A percentile compares a stretch with the other conserved stretches of the same genome.
These are phyloP conservation scores for Sutorius australiensis DNA, from an alignment of 768 basidiomycete genomes.

Conservation along the genomic window DNA sequence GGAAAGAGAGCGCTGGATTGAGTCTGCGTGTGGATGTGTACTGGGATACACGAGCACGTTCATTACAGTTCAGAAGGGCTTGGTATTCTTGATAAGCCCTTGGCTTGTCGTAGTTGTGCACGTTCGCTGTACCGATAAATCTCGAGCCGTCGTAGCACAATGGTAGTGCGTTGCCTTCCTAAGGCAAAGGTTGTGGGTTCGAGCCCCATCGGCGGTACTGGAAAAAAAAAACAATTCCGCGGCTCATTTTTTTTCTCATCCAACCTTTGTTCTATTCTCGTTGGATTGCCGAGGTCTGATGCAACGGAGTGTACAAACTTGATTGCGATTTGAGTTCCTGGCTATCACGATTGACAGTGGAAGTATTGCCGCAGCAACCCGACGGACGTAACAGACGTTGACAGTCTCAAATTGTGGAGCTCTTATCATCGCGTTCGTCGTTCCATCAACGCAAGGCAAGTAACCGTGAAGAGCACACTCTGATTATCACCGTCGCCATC, in stretches of 20 bases:
- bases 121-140: fast-evolving
- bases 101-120: background rate
- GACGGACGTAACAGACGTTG: slow-evolving; percentile 2
- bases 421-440: slow-evolving; percentile 2
- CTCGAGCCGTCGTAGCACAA: slow-evolving; percentile 37
- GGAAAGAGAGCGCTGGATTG: slow-evolving; percentile 47
- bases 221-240: slow-evolving; percentile 7
- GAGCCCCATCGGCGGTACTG: slow-evolving; percentile 37
- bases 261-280: background rate
- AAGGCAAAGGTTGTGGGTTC: slow-evolving; percentile 39
- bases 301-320: background rate
- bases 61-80: slow-evolving; percentile 37
- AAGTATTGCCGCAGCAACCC: background rate
- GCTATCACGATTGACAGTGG: background rate
- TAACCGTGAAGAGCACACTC: background rate
- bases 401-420: background rate
- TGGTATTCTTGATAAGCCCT: background rate
- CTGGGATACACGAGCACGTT: slow-evolving; percentile 75
- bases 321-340: background rate
- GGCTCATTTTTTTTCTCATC: slow-evolving; percentile 20
- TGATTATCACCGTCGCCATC: slow-evolving; percentile 5
- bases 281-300: background rate
- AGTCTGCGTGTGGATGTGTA: slow-evolving; percentile 51
- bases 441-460: slow-evolving; percentile 5
- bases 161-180: slow-evolving; percentile 39